Base-by-base conservation (phyloP, 2,329 filamentous ascomycete species). In the Epichloe glyceriae region DNA sequence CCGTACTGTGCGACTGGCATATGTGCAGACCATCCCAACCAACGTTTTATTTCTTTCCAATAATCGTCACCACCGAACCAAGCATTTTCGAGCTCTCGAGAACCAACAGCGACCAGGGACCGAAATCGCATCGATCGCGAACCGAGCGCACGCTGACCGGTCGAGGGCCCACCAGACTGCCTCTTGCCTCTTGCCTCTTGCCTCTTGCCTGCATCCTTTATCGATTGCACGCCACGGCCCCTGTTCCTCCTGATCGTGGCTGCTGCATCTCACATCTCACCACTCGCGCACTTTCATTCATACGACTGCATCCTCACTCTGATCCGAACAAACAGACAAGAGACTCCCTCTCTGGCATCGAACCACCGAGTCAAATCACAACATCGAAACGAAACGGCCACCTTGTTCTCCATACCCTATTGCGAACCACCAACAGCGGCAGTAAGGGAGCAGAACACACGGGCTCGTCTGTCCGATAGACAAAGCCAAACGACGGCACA, bases 211-310 rank as follows among this genome's bases (percentile, higher is more conserved):
- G 41, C 14, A 20, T 46, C 10, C 22, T 19, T 33, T 33, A 42
- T 49, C 26, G 33, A 42, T 37, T 42, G n/a, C 47, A 20, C 47
- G 15, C 39, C 7, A 22, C 41, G 20, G 22, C 46, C 40, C 40
- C 40, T 30, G 7, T 30, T 30, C 26, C 26, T 30, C 26, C 26
- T 30, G 26, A 30, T 30, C 35, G 51, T n/a, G 17, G 34, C 26
- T 50, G 43, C 45, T 37, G 43, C 45, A 46, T 20, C 34, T 47
- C 20, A 43, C 45, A 46, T 20, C 34, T 47, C 20, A 43, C 48
- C 49, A 48, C 40, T 34, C 17, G 40, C 47, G 22, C 30, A 41
- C 17, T 34, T 4, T 34, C 22, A n/a, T 7, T 38, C 22, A n/a
- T 47, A 30, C n/a, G 12, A 40, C 22, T 40, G n/a, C 15, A 47